Evolutionary conservation across 2,329 filamentous ascomycete species (phyloP), one percentile per base, ranked within the genome.

Genomic region (Paraphaeosphaeria sporulosa): DNA sequence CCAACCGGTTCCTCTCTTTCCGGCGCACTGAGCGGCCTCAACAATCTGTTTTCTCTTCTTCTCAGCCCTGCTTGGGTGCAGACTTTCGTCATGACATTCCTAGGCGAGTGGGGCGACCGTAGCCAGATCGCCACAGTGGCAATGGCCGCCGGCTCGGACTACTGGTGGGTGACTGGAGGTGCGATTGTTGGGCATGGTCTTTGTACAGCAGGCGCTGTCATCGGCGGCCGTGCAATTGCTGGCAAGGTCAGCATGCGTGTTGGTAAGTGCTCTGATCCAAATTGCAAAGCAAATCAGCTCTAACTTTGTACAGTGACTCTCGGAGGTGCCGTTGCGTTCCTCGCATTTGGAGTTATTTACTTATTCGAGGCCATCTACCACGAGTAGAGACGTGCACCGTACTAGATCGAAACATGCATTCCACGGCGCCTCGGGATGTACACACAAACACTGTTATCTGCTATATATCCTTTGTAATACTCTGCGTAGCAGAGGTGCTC

Each of bases 41-140:
- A 89, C 76, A 99, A 99, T 71, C 86, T 99, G 4, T 87, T 93
- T 64, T 93, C 92, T 12, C 84, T 99, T 7, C 85, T 99, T 4
- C 85, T 99, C 42, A 97, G 92, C 78, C 95, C 95, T 1, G 95
- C 94, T 0, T 99, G 95, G 95, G 95, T 99, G 15, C 94, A 98
- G 80, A 99, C 95, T 0, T 99, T 99, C 75, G 87, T 96, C 70
- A 99, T 99, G 95, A 99, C 95, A 2, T 99, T 99, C 81, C 82
- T 99, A 32, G 95, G 95, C 43, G 95, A 99, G 78, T 99, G 95
- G 95, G 95, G 95, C 59, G 95, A 99, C 74, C 89, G 95, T 68
- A 96, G 92, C 76, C 95, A 99, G 81, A 98, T 99, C 72, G 95
- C 95, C 23, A 99, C 95, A 0, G 96, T 99, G 74, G 95, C 95